Conservation (phyloP, 129 eudicot genomes). For the Erigeron canadensis region DNA sequence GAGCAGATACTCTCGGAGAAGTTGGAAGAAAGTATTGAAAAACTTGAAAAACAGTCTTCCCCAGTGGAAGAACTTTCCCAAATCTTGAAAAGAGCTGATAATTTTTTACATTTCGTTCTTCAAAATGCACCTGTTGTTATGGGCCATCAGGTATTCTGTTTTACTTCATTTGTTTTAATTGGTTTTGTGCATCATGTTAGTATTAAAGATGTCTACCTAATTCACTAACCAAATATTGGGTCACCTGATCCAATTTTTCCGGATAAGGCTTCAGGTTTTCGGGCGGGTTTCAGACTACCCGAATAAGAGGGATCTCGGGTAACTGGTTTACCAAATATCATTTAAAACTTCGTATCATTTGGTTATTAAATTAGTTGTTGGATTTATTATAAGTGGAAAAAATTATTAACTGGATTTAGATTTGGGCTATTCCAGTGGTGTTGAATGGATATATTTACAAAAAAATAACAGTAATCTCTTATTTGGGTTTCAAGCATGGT, state of each 20-base stretch:
- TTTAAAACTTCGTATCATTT: background rate
- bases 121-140: slow-evolving; percentile 96
- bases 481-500: background rate
- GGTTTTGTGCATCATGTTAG: background rate
- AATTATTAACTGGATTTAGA: background rate
- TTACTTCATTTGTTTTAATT: background rate
- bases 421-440: background rate
- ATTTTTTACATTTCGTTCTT: slow-evolving; percentile 85
- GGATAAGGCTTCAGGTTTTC: background rate
- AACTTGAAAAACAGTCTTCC: slow-evolving; percentile 77
- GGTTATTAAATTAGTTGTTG: background rate
- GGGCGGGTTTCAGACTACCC: no score
- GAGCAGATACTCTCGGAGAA: slow-evolving; percentile 68
- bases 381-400: background rate
- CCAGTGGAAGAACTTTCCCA: slow-evolving; percentile 92
- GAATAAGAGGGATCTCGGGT: background rate
- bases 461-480: background rate
- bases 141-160: slow-evolving; percentile 78
- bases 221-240: background rate
- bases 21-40: slow-evolving; percentile 76
- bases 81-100: slow-evolving; percentile 87
- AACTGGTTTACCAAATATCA: background rate
- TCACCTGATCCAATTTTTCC: background rate
- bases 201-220: background rate
- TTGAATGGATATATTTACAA: background rate